Evolutionary conservation across 352 stramenopile genomes (phyloP).

Genomic region (Phytopythium delawarense): DNA sequence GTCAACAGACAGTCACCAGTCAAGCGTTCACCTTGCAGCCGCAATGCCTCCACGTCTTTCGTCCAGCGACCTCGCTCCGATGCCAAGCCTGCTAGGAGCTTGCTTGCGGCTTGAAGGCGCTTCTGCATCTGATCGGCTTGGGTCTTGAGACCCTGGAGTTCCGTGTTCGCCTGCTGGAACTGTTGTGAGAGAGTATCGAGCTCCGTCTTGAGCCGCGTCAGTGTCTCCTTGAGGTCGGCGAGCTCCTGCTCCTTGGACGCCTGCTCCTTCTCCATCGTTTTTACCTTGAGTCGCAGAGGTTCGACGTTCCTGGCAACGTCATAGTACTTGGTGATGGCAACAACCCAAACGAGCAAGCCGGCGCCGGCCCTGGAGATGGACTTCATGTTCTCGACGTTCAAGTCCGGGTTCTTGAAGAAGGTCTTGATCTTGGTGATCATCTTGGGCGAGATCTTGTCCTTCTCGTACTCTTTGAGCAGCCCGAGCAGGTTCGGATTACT

Average conservation of each 20-base stretch:
- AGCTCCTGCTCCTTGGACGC: constrained; percentile 88
- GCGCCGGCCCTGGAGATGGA: constrained; percentile 90
- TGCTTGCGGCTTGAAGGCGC: constrained; percentile 87
- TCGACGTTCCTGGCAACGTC: constrained; percentile 95
- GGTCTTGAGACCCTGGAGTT: constrained; percentile 89
- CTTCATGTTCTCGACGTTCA: constrained; percentile 95
- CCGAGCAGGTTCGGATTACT: constrained; percentile 90
- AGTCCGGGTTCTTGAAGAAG: constrained; percentile 91
- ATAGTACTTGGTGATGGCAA: constrained; percentile 95
- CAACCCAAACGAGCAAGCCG: constrained; percentile 91
- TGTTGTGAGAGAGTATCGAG: constrained; percentile 89
- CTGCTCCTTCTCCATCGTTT: constrained; percentile 93
- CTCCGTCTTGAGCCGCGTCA: constrained; percentile 81
- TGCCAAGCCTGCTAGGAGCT: constrained; percentile 89
- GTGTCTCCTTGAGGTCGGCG: constrained; percentile 77
- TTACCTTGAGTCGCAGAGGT: constrained; percentile 89
- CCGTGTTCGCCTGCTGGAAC: constrained; percentile 89
- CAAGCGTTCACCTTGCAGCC: constrained; percentile 80
- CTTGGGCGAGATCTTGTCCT: constrained; percentile 94
- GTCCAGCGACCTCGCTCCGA: constrained; percentile 92
- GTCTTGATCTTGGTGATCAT: constrained; percentile 95
- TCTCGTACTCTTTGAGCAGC: constrained; percentile 94
- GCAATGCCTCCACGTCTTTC: constrained; percentile 87
- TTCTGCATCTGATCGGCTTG: constrained; percentile 96
- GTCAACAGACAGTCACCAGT: constrained; percentile 90